Percentiles rank a stretch among this genome's conserved stretches.
Conservation (phyloP, 495 filamentous ascomycete genomes). For the Cercophora newfieldiana region DNA sequence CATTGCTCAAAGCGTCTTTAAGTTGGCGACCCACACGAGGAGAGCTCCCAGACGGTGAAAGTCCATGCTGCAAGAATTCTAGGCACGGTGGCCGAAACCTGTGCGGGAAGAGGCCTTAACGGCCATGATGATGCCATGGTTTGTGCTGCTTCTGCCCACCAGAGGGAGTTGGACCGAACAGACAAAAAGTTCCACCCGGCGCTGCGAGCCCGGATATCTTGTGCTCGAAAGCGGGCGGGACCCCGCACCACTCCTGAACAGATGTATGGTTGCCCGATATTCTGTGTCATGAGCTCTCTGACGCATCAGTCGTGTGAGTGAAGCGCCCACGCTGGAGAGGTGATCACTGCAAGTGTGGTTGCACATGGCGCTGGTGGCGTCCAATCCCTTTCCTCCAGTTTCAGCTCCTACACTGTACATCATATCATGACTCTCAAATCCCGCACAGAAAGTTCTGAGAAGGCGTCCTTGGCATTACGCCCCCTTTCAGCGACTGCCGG, state of each 20-base stretch:
- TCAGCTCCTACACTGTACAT: not conserved
- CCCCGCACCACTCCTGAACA: too few species aligned
- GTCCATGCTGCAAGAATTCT: not conserved
- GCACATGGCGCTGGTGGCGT: not conserved
- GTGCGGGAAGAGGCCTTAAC: not conserved
- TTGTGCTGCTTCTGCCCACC: too few species aligned
- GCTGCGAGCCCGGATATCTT: too few species aligned
- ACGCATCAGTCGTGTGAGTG: not conserved
- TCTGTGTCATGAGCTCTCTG: not conserved
- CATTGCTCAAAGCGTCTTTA: not conserved
- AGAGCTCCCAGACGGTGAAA: not conserved
- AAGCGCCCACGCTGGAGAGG: not conserved
- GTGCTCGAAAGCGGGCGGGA: too few species aligned
- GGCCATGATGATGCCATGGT: not conserved
- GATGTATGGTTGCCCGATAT: not conserved
- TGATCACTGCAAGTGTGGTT: not conserved
- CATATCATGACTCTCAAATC: not conserved
- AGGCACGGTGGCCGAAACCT: not conserved
- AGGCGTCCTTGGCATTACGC: not conserved
- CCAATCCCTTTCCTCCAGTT: not conserved
- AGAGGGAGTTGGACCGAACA: too few species aligned
- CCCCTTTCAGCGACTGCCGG: not conserved
- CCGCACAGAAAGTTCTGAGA: not conserved
- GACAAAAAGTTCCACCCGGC: too few species aligned
- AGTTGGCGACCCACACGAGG: not conserved